These are phyloP conservation scores for Xylaria hypoxylon DNA, from an alignment of 2,329 filamentous ascomycete species.

Conservation along the genomic window DNA sequence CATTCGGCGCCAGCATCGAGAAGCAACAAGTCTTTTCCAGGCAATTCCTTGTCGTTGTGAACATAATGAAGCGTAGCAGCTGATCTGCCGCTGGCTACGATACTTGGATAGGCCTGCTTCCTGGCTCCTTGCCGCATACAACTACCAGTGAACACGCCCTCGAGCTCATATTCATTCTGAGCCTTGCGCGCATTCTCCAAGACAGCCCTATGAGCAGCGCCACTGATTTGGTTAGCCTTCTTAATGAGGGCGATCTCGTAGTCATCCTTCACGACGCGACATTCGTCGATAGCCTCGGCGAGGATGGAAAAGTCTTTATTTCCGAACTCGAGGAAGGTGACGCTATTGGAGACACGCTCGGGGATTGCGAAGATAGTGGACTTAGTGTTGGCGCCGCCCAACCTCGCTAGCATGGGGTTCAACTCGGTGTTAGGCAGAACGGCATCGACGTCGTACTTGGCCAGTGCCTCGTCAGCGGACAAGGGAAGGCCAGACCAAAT, in stretches of 20 bases:
- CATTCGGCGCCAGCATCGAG: conserved; percentile 86
- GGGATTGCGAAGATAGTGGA: conserved; percentile 79
- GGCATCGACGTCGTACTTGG: conserved; percentile 83
- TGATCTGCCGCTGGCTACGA: conserved; percentile 82
- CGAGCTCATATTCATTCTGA: conserved; percentile 83
- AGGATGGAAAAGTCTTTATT: conserved; percentile 68
- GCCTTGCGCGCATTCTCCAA: conserved; percentile 71
- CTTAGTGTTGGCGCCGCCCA: conserved; percentile 56
- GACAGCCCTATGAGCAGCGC: conserved; percentile 73
- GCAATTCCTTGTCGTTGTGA: conserved; percentile 77
- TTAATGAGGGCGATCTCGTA: conserved; percentile 79
- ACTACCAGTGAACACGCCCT: conserved; percentile 80
- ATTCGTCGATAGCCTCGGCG: conserved; percentile 74
- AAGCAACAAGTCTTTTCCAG: conserved; percentile 80
- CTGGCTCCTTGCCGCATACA: conserved; percentile 81
- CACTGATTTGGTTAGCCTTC: conserved; percentile 77
- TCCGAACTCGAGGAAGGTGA: conserved; percentile 78
- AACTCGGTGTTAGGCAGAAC: conserved; percentile 79
- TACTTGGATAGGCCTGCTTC: conserved; percentile 88
- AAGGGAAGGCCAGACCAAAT: conserved; percentile 94
- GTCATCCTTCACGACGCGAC: conserved; percentile 77
- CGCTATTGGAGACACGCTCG: conserved; percentile 77
- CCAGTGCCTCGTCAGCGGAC: conserved; percentile 77
- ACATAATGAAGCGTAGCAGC: conserved; percentile 91
- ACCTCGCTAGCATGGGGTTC: conserved; percentile 74